Base-by-base conservation (phyloP, 129 eudicot species). In the Glebionis coronaria region DNA sequence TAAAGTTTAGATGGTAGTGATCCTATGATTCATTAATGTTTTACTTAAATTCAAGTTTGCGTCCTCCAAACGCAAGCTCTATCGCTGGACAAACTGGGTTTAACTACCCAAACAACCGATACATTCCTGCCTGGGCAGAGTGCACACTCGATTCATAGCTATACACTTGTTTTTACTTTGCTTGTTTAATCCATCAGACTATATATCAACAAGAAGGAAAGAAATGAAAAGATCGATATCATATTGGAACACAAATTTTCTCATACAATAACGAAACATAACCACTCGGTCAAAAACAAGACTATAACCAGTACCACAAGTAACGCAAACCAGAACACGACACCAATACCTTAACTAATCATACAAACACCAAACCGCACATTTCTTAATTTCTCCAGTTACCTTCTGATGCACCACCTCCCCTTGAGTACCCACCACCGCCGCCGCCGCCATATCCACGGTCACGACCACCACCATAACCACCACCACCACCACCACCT, bases 401-500 rank as follows among this genome's bases (percentile, higher is more conserved):
- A 20, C 61, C 61, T 10, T 23, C 61, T 25, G 61, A 0, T 11
- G 3, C 61, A 56, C 61, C 61, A 23, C 15, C 31, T 25, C 40
- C 40, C 61, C 61, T 56, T 12, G 40, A 23, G 15, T 56, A 56
- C 11, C 29, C 27, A 15, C 40, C 40, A 5, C 31, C 38, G 13
- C 16, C 61, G 13, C 40, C 61, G 0, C 38, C 13, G 0, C 61
- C 61, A 56, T 56, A 56, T 16, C 60, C 60, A 55, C 60, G 60
- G 25, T 55, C 59, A 18, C 59, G 28, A 15, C 59, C 59, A 54
- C 59, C 58, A 19, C 58, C 58, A 5, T 53, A 53, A 19, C 57
- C n/a, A n/a, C n/a, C n/a, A n/a, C 28, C 61, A 20, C 47, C 54
- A 12, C 87, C 81, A 3, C 79, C 79, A 16, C 82, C 75, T 19